phyloP scores from a whole-genome alignment of 352 stramenopile genomes.

The Thalassiosira sp. region DNA sequence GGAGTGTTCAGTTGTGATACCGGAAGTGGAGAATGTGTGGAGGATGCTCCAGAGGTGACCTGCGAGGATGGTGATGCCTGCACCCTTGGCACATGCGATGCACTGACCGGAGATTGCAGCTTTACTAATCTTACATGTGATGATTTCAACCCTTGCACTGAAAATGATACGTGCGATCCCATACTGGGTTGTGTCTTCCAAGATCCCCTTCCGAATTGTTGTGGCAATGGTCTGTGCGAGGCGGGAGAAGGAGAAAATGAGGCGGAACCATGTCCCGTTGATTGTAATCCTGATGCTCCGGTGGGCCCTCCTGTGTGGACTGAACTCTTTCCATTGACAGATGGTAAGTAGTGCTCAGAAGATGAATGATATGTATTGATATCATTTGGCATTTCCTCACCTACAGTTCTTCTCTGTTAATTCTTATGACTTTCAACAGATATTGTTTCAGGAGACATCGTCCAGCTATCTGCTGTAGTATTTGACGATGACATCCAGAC shows the following conservation, averaged over 20 bases:
- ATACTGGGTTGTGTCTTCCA: neutral
- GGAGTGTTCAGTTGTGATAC: neutral
- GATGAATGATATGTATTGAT: too few relatives aligned
- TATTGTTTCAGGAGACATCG: neutral
- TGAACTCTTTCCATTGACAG: neutral
- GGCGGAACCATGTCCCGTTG: neutral
- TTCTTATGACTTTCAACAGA: conserved; percentile 2
- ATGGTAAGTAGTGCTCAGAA: conserved; percentile 1
- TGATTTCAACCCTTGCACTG: neutral
- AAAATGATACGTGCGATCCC: neutral
- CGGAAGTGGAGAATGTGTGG: neutral
- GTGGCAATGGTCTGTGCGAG: neutral
- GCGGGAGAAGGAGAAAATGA: neutral
- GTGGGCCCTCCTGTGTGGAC: neutral
- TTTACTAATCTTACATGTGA: neutral
- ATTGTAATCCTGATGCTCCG: neutral
- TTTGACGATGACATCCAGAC: conserved; percentile 8
- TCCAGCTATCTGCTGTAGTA: neutral
- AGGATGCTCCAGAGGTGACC: neutral
- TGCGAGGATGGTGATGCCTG: neutral
- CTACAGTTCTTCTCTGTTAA: neutral
- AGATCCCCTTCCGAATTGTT: neutral
- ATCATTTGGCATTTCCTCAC: too few relatives aligned
- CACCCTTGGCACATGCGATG: neutral
- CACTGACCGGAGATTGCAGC: neutral